phyloP scores from a whole-genome alignment of 495 filamentous ascomycete genomes.

The Penicillium ucsense region DNA sequence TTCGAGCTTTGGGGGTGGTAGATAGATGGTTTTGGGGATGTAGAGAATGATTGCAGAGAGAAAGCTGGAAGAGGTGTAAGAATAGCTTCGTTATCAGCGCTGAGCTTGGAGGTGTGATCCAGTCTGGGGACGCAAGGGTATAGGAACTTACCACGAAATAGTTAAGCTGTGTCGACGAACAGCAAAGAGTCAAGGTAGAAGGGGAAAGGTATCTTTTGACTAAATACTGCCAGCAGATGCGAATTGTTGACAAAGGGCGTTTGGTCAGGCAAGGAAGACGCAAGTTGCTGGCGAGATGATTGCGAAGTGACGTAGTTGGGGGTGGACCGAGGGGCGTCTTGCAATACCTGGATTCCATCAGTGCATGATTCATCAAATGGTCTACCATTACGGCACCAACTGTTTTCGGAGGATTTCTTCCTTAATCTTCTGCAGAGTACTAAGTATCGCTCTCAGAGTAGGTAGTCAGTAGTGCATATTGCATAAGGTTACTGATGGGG shows the following conservation, averaged over 20 bases:
- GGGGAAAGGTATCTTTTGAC: background rate
- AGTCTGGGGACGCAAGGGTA: background rate
- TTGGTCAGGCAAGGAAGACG: constrained; percentile 7
- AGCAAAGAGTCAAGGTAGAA: background rate
- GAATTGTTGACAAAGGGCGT: constrained; percentile 1
- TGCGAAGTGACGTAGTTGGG: constrained; percentile 34
- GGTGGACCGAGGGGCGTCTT: background rate
- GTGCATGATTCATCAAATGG: constrained; percentile 22
- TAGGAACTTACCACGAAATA: background rate
- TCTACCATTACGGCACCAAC: background rate
- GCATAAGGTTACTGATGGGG: no score
- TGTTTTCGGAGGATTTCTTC: no score
- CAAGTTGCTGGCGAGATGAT: constrained; percentile 22
- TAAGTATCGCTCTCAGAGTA: no score
- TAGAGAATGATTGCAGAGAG: background rate
- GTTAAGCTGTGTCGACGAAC: background rate
- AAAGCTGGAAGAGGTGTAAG: no score
- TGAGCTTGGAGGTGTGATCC: no score
- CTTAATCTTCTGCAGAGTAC: no score
- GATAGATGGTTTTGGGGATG: constrained; percentile 1
- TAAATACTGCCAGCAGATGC: constrained; percentile 7
- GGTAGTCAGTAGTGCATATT: no score
- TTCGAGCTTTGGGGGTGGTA: background rate
- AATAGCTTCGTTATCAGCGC: no score
- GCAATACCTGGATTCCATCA: constrained; percentile 9